phyloP scores from a whole-genome alignment of 1,139 yeast species.

The Kluyveromyces marxianus region DNA sequence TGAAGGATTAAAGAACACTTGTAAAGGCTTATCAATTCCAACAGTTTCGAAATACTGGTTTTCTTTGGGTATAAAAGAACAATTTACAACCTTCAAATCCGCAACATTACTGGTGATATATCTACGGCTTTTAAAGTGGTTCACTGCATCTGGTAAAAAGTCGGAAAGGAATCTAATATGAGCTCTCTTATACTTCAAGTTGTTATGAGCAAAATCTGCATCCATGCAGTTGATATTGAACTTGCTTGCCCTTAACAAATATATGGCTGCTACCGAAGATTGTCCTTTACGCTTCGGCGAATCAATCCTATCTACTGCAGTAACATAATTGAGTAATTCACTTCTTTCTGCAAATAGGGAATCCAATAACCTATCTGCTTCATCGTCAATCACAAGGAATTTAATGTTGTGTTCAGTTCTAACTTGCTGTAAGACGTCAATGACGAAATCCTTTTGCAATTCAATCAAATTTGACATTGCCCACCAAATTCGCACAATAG shows the following conservation, averaged over 20 bases:
- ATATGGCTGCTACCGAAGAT: slow-evolving; percentile 49
- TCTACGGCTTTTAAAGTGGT: slow-evolving; percentile 25
- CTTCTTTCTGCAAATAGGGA: slow-evolving; percentile 30
- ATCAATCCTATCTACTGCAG: slow-evolving; percentile 50
- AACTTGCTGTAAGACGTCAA: slow-evolving; percentile 21
- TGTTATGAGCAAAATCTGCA: slow-evolving; percentile 48
- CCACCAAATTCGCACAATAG: too few species aligned
- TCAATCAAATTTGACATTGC: slow-evolving; percentile 28
- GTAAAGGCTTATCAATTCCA: slow-evolving; percentile 46
- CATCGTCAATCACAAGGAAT: slow-evolving; percentile 37
- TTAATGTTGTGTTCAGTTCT: slow-evolving; percentile 31
- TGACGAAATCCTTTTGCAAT: slow-evolving; percentile 13
- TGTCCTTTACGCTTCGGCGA: slow-evolving; percentile 40
- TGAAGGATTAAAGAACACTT: slow-evolving; percentile 61
- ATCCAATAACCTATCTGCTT: slow-evolving; percentile 32
- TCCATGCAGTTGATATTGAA: slow-evolving; percentile 51
- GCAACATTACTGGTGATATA: slow-evolving; percentile 29
- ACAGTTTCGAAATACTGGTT: slow-evolving; percentile 38
- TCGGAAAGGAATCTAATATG: slow-evolving; percentile 55
- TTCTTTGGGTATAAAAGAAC: slow-evolving; percentile 44
- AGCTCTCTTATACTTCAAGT: slow-evolving; percentile 50
- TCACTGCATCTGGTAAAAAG: slow-evolving; percentile 28
- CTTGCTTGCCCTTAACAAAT: slow-evolving; percentile 47
- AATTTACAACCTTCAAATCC: slow-evolving; percentile 30
- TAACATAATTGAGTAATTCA: slow-evolving; percentile 35